A percentile compares a stretch with the other conserved stretches of the same genome.
Evolutionary conservation across 2,329 filamentous ascomycete species (phyloP).

Genomic region (Exophiala oligosperma): DNA sequence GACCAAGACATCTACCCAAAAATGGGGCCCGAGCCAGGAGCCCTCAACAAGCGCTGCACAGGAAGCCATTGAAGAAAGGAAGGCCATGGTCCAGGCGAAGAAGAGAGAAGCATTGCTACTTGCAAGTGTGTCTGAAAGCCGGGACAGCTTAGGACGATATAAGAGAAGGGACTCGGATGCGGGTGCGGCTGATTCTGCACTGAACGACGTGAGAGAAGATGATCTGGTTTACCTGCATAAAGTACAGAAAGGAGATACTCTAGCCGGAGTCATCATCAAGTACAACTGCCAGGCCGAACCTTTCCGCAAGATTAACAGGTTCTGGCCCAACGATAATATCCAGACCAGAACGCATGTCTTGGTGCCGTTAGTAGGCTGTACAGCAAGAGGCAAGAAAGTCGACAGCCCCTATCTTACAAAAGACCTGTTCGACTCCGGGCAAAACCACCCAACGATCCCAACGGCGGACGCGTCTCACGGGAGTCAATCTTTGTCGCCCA

Average conservation of each 20-base stretch:
- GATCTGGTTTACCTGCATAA: constrained; percentile 89
- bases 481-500: not conserved
- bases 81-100: constrained; percentile 48
- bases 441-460: constrained; percentile 4
- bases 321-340: constrained; percentile 92
- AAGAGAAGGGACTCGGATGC: constrained; percentile 49
- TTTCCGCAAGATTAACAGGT: constrained; percentile 82
- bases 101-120: constrained; percentile 47
- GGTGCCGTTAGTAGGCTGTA: constrained; percentile 86
- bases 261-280: constrained; percentile 85
- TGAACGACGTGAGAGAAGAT: constrained; percentile 56
- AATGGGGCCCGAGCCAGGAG: constrained; percentile 43
- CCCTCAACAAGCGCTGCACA: constrained; percentile 12
- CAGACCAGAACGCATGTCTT: constrained; percentile 79
- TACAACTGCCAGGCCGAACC: constrained; percentile 84
- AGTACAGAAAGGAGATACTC: constrained; percentile 78
- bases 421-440: constrained; percentile 17
- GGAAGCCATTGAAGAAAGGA: constrained; percentile 46
- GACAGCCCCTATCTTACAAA: constrained; percentile 25
- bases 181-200: constrained; percentile 29
- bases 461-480: not conserved
- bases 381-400: constrained; percentile 57
- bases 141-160: constrained; percentile 39
- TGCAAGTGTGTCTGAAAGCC: constrained; percentile 41
- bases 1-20: constrained; percentile 14